These are phyloP conservation scores for Annulohypoxylon moriforme DNA, from an alignment of 495 filamentous ascomycete species.

Conservation along the genomic window DNA sequence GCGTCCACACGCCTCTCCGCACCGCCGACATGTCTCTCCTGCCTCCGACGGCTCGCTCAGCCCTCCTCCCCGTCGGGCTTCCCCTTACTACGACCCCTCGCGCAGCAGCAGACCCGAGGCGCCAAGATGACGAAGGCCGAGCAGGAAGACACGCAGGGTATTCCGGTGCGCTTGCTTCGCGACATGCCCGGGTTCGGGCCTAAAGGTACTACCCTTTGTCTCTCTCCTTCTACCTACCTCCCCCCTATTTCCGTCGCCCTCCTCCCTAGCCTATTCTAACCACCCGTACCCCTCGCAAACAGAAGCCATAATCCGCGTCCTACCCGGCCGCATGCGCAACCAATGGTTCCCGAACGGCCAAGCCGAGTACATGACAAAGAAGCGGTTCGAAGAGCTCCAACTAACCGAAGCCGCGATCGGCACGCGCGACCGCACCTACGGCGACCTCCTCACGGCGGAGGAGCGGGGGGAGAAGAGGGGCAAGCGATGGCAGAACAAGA, in stretches of 20 bases:
- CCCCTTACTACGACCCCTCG: conserved; percentile 19
- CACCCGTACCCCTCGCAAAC: neutral
- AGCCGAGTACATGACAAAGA: conserved; percentile 60
- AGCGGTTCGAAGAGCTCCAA: conserved; percentile 55
- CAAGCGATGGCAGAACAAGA: too few relatives aligned
- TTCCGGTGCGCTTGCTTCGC: conserved; percentile 69
- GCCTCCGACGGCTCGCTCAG: conserved; percentile 42
- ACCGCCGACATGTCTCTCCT: conserved; percentile 45
- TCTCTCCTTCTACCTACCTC: neutral
- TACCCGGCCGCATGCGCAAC: conserved; percentile 62
- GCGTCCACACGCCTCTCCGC: conserved; percentile 35
- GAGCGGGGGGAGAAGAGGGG: neutral
- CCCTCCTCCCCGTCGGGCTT: conserved; percentile 25
- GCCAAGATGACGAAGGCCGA: conserved; percentile 60
- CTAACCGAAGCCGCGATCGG: conserved; percentile 54
- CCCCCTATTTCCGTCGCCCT: too few relatives aligned
- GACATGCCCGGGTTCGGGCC: conserved; percentile 70
- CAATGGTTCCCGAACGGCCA: conserved; percentile 56
- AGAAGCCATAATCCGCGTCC: conserved; percentile 60
- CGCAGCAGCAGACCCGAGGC: conserved; percentile 57
- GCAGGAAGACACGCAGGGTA: conserved; percentile 54
- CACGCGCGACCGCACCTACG: conserved; percentile 55
- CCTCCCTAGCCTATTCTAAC: neutral
- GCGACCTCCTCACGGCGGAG: conserved; percentile 8
- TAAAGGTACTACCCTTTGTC: conserved; percentile 58